Conservation (phyloP, 2,329 filamentous ascomycete genomes). For the Penicillium sp. region DNA sequence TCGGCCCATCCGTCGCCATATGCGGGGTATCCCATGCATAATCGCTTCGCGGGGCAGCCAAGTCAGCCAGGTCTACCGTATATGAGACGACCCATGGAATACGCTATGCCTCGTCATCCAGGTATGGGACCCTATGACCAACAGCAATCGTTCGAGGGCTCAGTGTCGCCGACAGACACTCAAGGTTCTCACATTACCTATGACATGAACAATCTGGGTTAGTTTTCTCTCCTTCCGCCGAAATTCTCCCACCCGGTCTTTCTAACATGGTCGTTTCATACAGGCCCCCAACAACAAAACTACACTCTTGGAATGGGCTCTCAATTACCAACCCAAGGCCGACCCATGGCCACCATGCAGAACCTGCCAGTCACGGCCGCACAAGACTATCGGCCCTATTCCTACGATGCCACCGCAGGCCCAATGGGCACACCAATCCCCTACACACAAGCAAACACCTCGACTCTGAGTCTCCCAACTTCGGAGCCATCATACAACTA, state of each 20-base stretch:
- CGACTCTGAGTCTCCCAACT: conserved; percentile 38
- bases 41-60: conserved; percentile 27
- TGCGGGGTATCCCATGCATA: conserved; percentile 28
- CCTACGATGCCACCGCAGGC: conserved; percentile 30
- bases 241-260: neutral
- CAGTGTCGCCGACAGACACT: conserved; percentile 35
- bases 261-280: conserved; percentile 13
- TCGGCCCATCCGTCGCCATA: conserved; percentile 26
- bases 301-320: conserved; percentile 31
- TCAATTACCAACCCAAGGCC: conserved; percentile 27
- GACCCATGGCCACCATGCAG: conserved; percentile 31
- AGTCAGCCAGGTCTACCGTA: conserved; percentile 30
- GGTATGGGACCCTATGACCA: conserved; percentile 32
- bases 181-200: conserved; percentile 28
- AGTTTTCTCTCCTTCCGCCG: neutral
- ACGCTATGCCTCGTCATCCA: conserved; percentile 25
- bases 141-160: conserved; percentile 31
- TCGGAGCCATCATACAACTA: conserved; percentile 33
- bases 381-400: conserved; percentile 35
- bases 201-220: conserved; percentile 30
- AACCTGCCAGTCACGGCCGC: conserved; percentile 34
- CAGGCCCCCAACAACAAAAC: conserved; percentile 31
- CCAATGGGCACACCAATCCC: conserved; percentile 29
- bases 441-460: conserved; percentile 34
- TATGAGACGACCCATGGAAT: conserved; percentile 31